Evolutionary conservation across 805 yeast species (phyloP).

Genomic region (Yarrowia sp.): DNA sequence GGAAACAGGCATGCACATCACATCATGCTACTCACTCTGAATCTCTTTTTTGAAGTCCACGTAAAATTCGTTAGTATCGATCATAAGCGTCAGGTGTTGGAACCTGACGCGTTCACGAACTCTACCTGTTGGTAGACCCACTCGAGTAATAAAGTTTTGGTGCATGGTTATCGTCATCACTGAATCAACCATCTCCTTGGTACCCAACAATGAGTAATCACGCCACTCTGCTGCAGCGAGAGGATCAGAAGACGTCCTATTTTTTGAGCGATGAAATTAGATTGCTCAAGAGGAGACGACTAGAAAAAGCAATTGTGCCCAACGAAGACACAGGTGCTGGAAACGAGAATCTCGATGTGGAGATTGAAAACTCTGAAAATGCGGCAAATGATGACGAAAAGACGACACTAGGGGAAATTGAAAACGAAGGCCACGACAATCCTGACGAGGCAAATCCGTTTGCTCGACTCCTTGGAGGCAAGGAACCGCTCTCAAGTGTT

Average conservation of each 20-base stretch:
- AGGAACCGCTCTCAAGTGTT: constrained; percentile 44
- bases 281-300: not conserved
- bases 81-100: not conserved
- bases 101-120: not conserved
- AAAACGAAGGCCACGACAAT: constrained; percentile 12
- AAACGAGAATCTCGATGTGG: not conserved
- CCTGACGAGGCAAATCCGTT: constrained; percentile 41
- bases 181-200: not conserved
- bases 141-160: too few species aligned
- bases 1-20: not conserved
- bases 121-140: too few species aligned
- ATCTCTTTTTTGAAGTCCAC: constrained; percentile 9
- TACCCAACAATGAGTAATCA: constrained; percentile 4
- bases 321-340: too few species aligned
- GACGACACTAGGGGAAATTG: constrained; percentile 1
- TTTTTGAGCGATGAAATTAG: constrained; percentile 10
- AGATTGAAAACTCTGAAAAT: not conserved
- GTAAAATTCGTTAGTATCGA: constrained; percentile 14
- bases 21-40: not conserved
- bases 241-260: constrained; percentile 17
- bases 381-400: not conserved
- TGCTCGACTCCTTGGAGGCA: constrained; percentile 45
- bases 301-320: not conserved
- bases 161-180: not conserved
- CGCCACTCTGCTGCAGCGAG: constrained; percentile 13